Conservation (phyloP, 306 rosid genomes). For the Vigna hirtella region DNA sequence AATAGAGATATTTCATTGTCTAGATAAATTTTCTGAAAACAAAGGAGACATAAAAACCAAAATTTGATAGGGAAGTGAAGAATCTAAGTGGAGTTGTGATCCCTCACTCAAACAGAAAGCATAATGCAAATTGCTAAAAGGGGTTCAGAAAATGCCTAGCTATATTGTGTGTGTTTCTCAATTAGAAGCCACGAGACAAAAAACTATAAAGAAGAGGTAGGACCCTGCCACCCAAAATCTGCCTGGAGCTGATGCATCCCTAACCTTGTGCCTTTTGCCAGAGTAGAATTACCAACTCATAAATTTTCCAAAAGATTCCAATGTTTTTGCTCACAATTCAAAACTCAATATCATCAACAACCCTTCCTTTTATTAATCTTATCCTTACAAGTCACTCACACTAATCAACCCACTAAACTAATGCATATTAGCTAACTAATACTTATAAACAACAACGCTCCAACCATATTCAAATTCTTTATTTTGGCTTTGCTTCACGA, state of each 20-base stretch:
- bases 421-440: constrained; percentile 41
- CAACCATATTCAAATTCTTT: constrained; percentile 22
- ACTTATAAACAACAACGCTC: constrained; percentile 20
- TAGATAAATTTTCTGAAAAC: neutral
- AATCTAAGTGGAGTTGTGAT: constrained; percentile 16
- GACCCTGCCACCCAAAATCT: constrained; percentile 48
- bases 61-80: neutral
- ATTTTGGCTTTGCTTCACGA: constrained; percentile 8
- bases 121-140: constrained; percentile 23
- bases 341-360: constrained; percentile 5
- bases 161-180: constrained; percentile 29
- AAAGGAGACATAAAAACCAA: neutral
- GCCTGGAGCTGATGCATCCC: constrained; percentile 37
- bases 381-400: constrained; percentile 52
- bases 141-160: neutral
- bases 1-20: too few species aligned
- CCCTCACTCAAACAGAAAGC: constrained; percentile 30
- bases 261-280: constrained; percentile 41
- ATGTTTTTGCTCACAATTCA: neutral
- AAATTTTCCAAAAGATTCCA: constrained; percentile 39
- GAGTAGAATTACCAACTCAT: constrained; percentile 43
- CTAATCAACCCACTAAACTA: constrained; percentile 47
- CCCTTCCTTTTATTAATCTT: constrained; percentile 46
- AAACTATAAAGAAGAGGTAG: constrained; percentile 29
- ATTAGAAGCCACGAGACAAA: constrained; percentile 34